Conservation (phyloP, 208 protist genomes). For the Wallacemonas sp. region DNA sequence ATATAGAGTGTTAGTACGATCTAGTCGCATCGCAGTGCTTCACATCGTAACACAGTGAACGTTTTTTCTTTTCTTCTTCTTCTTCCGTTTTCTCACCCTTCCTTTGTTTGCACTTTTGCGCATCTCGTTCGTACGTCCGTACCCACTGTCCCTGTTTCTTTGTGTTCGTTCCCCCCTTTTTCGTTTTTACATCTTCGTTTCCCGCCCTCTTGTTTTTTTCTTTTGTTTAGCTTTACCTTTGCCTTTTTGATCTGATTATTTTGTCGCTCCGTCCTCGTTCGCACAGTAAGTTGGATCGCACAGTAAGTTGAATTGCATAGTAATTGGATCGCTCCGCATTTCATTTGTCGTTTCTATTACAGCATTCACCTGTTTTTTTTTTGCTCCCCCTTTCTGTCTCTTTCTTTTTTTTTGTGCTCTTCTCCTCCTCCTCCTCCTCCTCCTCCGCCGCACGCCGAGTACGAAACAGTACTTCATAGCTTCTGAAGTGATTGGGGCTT, state of each 20-base stretch:
- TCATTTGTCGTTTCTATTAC: no score
- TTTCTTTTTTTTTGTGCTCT: constrained; percentile 6
- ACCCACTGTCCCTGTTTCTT: background rate
- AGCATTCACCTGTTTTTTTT: constrained; percentile 5
- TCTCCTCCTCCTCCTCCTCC: background rate
- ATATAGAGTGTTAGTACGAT: no score
- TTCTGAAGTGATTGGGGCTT: background rate
- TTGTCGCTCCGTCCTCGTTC: background rate
- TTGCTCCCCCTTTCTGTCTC: constrained; percentile 13
- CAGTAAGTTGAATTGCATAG: no score
- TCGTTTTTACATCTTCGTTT: background rate
- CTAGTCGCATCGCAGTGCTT: no score
- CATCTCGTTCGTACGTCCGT: background rate
- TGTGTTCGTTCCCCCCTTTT: background rate
- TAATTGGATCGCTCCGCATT: no score
- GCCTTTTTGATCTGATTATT: constrained; percentile 3
- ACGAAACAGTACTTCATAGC: background rate
- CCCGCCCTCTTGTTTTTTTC: background rate
- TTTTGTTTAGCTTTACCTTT: background rate
- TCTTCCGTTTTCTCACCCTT: constrained; percentile 18
- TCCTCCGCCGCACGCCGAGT: no score
- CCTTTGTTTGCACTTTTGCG: constrained; percentile 5
- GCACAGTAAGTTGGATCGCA: no score
- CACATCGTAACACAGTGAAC: no score
- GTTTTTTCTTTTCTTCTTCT: constrained; percentile 10